These are phyloP conservation scores for Saturnispora besseyi DNA, from an alignment of 805 yeast species.

Conservation along the genomic window DNA sequence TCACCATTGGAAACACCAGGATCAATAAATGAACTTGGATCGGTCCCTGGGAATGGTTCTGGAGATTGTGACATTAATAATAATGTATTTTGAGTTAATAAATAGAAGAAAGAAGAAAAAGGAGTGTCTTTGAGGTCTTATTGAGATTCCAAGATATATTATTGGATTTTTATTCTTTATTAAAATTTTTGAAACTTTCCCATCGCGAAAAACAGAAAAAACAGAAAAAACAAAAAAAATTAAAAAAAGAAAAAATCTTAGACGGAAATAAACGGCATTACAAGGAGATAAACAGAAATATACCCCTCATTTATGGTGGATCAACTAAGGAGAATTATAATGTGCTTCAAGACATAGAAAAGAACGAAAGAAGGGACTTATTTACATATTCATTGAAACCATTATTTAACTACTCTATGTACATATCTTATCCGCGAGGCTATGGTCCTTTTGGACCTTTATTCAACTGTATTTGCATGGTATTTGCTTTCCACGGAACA, in stretches of 20 bases:
- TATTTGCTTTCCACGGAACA: neutral
- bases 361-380: too few relatives aligned
- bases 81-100: neutral
- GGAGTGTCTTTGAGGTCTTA: neutral
- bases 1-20: conserved; percentile 63
- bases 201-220: neutral
- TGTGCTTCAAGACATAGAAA: too few relatives aligned
- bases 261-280: neutral
- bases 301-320: neutral
- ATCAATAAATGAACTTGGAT: conserved; percentile 17
- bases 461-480: neutral
- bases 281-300: neutral
- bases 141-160: neutral
- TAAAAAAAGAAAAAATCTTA: neutral
- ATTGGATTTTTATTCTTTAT: neutral
- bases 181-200: neutral
- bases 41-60: conserved; percentile 5
- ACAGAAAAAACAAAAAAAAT: too few relatives aligned
- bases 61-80: neutral
- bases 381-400: too few relatives aligned
- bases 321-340: neutral
- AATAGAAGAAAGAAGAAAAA: neutral
- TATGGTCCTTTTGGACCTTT: neutral
- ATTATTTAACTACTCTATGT: too few relatives aligned
- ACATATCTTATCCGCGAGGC: too few relatives aligned